Conservation (phyloP, 441 rosid genomes). For the Capsella rubella region DNA sequence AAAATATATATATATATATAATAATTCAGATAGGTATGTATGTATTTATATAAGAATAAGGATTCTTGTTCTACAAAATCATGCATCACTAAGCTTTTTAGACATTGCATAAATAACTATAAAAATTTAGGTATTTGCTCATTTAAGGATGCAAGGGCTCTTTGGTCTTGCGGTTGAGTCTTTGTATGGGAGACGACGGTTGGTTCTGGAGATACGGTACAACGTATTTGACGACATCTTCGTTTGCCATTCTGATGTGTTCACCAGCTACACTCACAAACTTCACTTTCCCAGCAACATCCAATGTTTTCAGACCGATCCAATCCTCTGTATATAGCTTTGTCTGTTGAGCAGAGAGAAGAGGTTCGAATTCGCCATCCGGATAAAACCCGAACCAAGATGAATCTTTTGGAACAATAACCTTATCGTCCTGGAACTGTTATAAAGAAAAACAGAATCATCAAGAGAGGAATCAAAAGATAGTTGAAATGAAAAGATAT, state of each 20-base stretch:
- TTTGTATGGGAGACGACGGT: background rate
- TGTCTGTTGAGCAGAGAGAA: slow-evolving; percentile 56
- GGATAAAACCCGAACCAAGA: slow-evolving; percentile 93
- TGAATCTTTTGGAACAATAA: slow-evolving; percentile 85
- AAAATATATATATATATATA: too few relatives aligned
- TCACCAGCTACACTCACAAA: slow-evolving; percentile 41
- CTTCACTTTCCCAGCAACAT: slow-evolving; percentile 42
- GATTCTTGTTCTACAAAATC: slow-evolving; percentile 17
- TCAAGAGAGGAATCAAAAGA: background rate
- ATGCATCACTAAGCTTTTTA: background rate
- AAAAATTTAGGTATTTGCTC: background rate
- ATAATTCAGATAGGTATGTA: too few relatives aligned
- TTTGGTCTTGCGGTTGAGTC: slow-evolving; percentile 28
- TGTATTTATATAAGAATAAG: too few relatives aligned
- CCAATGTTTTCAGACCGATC: slow-evolving; percentile 47
- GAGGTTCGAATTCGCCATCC: slow-evolving; percentile 68
- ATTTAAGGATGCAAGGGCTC: slow-evolving; percentile 21
- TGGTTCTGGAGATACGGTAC: slow-evolving; percentile 41
- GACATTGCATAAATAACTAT: background rate
- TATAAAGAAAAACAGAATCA: slow-evolving; percentile 35
- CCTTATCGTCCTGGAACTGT: slow-evolving; percentile 77
- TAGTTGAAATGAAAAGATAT: background rate
- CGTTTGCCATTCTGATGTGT: slow-evolving; percentile 34
- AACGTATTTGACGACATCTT: slow-evolving; percentile 36
- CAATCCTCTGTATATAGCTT: slow-evolving; percentile 46